Percentiles rank a stretch among this genome's conserved stretches.
Conservation (phyloP, 2,329 filamentous ascomycete species). For the Exophiala mesophila region DNA sequence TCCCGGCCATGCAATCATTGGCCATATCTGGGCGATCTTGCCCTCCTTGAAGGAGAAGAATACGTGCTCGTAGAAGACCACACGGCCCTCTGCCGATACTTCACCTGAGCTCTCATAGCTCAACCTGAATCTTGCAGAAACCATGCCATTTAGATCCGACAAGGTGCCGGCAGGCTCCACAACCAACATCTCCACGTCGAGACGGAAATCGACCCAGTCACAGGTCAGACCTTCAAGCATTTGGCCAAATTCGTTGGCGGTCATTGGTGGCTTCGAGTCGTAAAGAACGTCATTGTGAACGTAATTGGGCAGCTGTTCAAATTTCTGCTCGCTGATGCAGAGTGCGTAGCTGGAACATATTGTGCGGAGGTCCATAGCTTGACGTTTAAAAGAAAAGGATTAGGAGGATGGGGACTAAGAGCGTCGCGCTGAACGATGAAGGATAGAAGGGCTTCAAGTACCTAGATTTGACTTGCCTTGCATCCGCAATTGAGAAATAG, state of each 20-base stretch:
- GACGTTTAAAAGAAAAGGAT: background rate
- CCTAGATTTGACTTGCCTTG: too few species aligned
- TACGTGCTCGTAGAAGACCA: conserved; percentile 15
- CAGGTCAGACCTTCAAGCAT: conserved; percentile 9
- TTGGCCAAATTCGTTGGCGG: conserved; percentile 8
- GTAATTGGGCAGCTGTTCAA: conserved; percentile 5
- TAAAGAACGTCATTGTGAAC: conserved; percentile 10
- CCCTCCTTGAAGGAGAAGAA: conserved; percentile 10
- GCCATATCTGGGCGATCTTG: conserved; percentile 14
- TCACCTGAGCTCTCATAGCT: conserved; percentile 7
- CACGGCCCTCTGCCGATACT: conserved; percentile 1
- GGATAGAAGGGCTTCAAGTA: too few species aligned
- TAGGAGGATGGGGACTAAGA: background rate
- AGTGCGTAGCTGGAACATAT: conserved; percentile 13
- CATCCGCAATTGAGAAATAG: too few species aligned
- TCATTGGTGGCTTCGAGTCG: conserved; percentile 11
- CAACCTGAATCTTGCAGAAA: conserved; percentile 14
- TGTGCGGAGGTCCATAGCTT: conserved; percentile 10
- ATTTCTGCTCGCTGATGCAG: conserved; percentile 11
- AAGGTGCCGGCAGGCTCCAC: conserved; percentile 5
- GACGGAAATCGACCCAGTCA: conserved; percentile 7
- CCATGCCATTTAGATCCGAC: conserved; percentile 10
- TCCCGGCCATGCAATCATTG: conserved; percentile 13
- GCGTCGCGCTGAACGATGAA: background rate
- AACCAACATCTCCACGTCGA: conserved; percentile 13